Conservation (phyloP, 1,284 basidiomycete genomes). For the Moesziomyces sp. region DNA sequence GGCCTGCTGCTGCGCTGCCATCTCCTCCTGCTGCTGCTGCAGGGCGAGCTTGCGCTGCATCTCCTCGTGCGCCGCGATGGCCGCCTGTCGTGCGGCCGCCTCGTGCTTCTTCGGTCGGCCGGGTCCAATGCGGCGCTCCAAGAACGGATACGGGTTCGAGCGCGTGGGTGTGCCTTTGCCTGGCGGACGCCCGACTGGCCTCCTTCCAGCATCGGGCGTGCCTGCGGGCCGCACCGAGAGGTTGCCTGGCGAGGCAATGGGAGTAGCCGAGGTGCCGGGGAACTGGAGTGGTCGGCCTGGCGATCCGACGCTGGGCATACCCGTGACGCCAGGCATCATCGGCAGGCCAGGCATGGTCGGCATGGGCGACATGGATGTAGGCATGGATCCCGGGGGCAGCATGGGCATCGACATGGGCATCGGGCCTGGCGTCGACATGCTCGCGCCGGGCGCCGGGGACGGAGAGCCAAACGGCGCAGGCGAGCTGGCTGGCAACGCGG, state of each 20-base stretch:
- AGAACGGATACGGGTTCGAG: constrained; percentile 39
- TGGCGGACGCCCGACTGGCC: constrained; percentile 35
- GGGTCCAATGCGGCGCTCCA: constrained; percentile 40
- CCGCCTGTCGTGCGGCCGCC: constrained; percentile 40
- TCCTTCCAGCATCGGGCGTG: constrained; percentile 15
- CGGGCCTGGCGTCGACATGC: constrained; percentile 3
- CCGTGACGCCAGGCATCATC: constrained; percentile 6
- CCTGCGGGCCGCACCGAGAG: neutral
- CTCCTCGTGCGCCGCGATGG: constrained; percentile 36
- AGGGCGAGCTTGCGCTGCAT: constrained; percentile 23
- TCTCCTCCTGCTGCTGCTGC: constrained; percentile 25
- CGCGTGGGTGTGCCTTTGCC: constrained; percentile 36
- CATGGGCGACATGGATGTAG: constrained; percentile 26
- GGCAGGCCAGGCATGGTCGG: constrained; percentile 4
- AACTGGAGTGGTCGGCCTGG: constrained; percentile 26
- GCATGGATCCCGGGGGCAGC: constrained; percentile 25
- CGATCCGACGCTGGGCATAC: constrained; percentile 18
- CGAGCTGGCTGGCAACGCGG: constrained; percentile 14
- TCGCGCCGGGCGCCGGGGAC: constrained; percentile 3
- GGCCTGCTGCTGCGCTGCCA: constrained; percentile 25
- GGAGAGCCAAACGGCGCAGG: constrained; percentile 24
- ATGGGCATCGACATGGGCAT: constrained; percentile 32
- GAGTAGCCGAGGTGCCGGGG: constrained; percentile 13
- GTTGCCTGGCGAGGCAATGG: constrained; percentile 17
- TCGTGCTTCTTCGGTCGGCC: constrained; percentile 48